phyloP scores from a whole-genome alignment of 371 early-diverging fungal species.

The Mucor ambiguus region DNA sequence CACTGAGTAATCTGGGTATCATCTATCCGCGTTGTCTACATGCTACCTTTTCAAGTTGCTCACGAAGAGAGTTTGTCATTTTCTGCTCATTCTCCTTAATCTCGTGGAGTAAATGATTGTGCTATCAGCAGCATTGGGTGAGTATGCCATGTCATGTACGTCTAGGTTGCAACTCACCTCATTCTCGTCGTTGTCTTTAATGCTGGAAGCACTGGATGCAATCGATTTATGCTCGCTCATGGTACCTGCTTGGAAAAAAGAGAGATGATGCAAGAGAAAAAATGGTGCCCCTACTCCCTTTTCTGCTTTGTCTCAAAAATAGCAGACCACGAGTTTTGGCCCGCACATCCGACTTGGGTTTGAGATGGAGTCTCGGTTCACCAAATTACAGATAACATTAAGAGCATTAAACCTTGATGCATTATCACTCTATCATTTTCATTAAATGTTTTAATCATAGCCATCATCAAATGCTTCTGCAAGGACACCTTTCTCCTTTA shows the following conservation, averaged over 20 bases:
- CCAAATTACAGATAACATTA: neutral
- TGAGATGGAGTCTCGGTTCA: neutral
- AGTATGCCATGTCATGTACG: neutral
- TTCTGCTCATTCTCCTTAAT: conserved; percentile 35
- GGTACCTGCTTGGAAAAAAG: neutral
- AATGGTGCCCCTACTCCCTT: neutral
- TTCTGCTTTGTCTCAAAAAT: neutral
- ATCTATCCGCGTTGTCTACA: no score
- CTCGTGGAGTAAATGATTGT: conserved; percentile 17
- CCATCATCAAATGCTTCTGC: neutral
- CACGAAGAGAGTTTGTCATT: conserved; percentile 44
- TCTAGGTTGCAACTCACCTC: neutral
- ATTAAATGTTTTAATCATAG: neutral
- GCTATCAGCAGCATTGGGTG: neutral
- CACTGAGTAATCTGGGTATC: no score
- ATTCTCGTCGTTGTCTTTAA: neutral
- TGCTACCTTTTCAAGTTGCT: conserved; percentile 48
- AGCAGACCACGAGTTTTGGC: neutral
- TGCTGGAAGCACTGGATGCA: conserved; percentile 4
- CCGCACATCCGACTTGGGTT: neutral
- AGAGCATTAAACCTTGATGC: neutral
- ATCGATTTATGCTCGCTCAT: conserved; percentile 5
- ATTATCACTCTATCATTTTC: neutral
- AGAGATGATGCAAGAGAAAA: neutral
- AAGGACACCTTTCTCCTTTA: neutral